Evolutionary conservation across 257 asterid genomes (phyloP), one percentile per base, ranked within the genome.

Genomic region (Parsonsia alboflavescens): DNA sequence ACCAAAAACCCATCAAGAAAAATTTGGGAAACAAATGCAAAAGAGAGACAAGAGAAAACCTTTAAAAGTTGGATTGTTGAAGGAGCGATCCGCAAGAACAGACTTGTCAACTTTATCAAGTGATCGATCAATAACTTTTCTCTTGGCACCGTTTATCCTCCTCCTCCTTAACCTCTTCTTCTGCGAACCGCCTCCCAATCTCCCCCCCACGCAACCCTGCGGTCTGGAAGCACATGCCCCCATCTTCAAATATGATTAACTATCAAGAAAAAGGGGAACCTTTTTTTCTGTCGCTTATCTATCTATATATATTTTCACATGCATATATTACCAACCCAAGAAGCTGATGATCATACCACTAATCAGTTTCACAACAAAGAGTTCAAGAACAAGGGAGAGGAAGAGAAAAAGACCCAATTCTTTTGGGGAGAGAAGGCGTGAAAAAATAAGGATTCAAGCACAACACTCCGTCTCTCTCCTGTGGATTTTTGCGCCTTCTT

Each of bases 191-290:
- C 86, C 81, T 33, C 82, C 85, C 4, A 63, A 72, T 76, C 81
- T 80, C 22, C 90, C 88, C 13, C 91, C 90, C 17, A 74, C 94
- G 59, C 97, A 87, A 24, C 80, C 82, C 66, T 78, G 84, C 73
- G 87, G 91, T 42, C 92, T 90, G 69, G 98, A 95, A 50, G 84
- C 96, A 75, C 99, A 92, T 4, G 87, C 87, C 71, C 99, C 99
- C 99, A 95, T 95, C 85, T 73, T 79, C 33, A 15, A 48, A 46
- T 30, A 7, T 2, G 56, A 15, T 13, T 13, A 39, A 36, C 17
- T 39, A 21, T 30, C 39, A 11, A 48, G 12, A n/a, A 68, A 44
- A 5, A 44, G 11, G 24, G 59, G 26, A 19, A 54, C 61, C 61
- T 11, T 54, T 54, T 26, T 50, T 50, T 50, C 21, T 16, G 13